Evolutionary conservation across 2,329 filamentous ascomycete species (phyloP), one percentile per base, ranked within the genome.

Genomic region (Graphilbum fragrans): DNA sequence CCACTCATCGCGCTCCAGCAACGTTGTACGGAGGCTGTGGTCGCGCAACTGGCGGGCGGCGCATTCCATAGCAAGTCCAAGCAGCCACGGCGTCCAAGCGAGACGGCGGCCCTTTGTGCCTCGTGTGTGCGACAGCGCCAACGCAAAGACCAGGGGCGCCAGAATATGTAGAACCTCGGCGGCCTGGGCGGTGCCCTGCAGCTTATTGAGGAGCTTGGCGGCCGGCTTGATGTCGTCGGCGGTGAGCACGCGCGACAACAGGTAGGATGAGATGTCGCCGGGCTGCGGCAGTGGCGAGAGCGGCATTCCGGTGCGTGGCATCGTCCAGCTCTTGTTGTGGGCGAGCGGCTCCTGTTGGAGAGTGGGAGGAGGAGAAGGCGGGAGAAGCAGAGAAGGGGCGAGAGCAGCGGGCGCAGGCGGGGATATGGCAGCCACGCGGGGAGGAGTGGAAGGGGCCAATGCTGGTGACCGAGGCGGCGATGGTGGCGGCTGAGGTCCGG

Each of bases 171-270:
- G 66, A n/a, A 88, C 66, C 64, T 98, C 92, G 5, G 90, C 88
- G 1, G 86, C 65, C 51, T 88, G 86, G 1, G 71, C 71, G 3
- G 67, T 62, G 11, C 87, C 87, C 47, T 82, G 80, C 1, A 92
- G 72, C 29, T 78, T 78, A 56, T 93, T 88, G n/a, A 96, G 69
- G 7, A 98, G 73, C 41, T 83, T 80, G 29, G 82, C 81, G 0
- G 92, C 86, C 0, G 90, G 85, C 59, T 94, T 95, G 66, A 98
- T 92, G 57, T 96, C 92, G 62, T 98, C 92, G 9, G 92, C 86
- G 0, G 86, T 94, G 37, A 98, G 71, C 12, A 96, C 90, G 50
- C 93, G 88, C 27, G 82, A 81, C 20, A 94, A 76, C 5, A 98
- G 74, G 59, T 94, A 98, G 35, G 76, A 77, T 39, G 85, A 86